Evolutionary conservation across 495 filamentous ascomycete species (phyloP).

Genomic region (Hypoxylon lenormandii): DNA sequence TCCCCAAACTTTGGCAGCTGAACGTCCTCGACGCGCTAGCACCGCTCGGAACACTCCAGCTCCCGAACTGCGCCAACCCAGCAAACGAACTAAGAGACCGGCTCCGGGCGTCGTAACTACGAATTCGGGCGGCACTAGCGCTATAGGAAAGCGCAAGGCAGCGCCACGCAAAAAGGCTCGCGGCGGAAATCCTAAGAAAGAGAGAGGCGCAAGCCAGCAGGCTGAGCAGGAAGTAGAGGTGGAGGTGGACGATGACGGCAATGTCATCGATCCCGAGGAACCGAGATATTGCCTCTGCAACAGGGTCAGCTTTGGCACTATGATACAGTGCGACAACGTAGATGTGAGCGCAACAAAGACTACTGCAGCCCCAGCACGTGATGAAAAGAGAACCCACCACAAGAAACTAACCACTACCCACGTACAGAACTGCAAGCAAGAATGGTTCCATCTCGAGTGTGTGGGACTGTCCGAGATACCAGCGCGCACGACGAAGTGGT

Average conservation of each 20-base stretch:
- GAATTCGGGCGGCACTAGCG: constrained; percentile 75
- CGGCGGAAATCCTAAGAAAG: constrained; percentile 63
- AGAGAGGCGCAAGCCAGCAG: constrained; percentile 54
- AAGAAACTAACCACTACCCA: constrained; percentile 39
- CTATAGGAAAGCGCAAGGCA: constrained; percentile 81
- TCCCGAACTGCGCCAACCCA: constrained; percentile 60
- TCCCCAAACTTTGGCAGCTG: constrained; percentile 58
- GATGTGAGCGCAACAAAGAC: constrained; percentile 71
- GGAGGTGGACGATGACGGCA: constrained; percentile 72
- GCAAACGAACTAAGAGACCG: constrained; percentile 72
- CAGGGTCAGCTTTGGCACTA: constrained; percentile 89
- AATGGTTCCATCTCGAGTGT: constrained; percentile 96
- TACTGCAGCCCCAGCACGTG: constrained; percentile 32
- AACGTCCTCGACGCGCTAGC: constrained; percentile 67
- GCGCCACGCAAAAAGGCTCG: constrained; percentile 74
- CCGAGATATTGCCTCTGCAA: constrained; percentile 91
- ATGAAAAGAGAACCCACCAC: constrained; percentile 11
- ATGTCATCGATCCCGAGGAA: constrained; percentile 87
- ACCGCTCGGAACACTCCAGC: constrained; percentile 69
- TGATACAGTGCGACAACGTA: constrained; percentile 93
- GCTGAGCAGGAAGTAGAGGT: constrained; percentile 59
- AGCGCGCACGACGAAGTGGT: constrained; percentile 87
- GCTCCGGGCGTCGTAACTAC: constrained; percentile 81
- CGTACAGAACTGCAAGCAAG: constrained; percentile 71
- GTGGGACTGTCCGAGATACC: constrained; percentile 82